A percentile compares a stretch with the other conserved stretches of the same genome.
phyloP scores from a whole-genome alignment of 495 filamentous ascomycete species.

The Aspergillus wentii region DNA sequence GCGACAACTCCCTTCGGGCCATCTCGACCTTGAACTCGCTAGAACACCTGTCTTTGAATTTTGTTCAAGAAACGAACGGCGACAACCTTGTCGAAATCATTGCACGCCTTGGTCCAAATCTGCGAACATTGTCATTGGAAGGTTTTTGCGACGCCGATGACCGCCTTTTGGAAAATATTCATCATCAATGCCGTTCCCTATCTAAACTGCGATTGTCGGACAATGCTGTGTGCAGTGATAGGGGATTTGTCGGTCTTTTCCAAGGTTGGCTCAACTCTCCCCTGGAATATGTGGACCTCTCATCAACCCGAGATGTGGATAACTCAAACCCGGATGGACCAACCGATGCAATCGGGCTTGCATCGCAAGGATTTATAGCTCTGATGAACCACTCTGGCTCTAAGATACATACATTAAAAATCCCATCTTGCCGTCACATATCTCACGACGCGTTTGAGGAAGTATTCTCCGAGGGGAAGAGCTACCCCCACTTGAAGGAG shows the following conservation, averaged over 20 bases:
- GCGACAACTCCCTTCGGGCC: slow-evolving; percentile 38
- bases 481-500: slow-evolving; percentile 60
- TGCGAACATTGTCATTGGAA: slow-evolving; percentile 70
- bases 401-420: slow-evolving; percentile 57
- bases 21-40: slow-evolving; percentile 56
- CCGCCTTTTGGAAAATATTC: slow-evolving; percentile 57
- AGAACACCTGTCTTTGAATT: slow-evolving; percentile 66
- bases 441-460: slow-evolving; percentile 59
- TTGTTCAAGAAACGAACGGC: slow-evolving; percentile 50
- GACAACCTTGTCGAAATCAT: slow-evolving; percentile 58
- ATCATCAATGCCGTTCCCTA: slow-evolving; percentile 61
- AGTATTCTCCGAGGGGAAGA: slow-evolving; percentile 56
- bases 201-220: slow-evolving; percentile 71
- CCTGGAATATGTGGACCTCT: slow-evolving; percentile 64
- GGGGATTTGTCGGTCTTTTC: slow-evolving; percentile 66
- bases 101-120: slow-evolving; percentile 47
- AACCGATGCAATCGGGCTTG: slow-evolving; percentile 58
- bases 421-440: slow-evolving; percentile 78
- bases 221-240: slow-evolving; percentile 69
- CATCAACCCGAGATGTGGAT: slow-evolving; percentile 69
- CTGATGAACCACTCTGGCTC: slow-evolving; percentile 80
- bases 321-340: slow-evolving; percentile 59
- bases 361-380: slow-evolving; percentile 65
- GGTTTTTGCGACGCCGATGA: slow-evolving; percentile 55
- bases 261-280: slow-evolving; percentile 66